A percentile compares a stretch with the other conserved stretches of the same genome.
phyloP scores from a whole-genome alignment of 2,329 filamentous ascomycete genomes.

The Arthroderma sp. region DNA sequence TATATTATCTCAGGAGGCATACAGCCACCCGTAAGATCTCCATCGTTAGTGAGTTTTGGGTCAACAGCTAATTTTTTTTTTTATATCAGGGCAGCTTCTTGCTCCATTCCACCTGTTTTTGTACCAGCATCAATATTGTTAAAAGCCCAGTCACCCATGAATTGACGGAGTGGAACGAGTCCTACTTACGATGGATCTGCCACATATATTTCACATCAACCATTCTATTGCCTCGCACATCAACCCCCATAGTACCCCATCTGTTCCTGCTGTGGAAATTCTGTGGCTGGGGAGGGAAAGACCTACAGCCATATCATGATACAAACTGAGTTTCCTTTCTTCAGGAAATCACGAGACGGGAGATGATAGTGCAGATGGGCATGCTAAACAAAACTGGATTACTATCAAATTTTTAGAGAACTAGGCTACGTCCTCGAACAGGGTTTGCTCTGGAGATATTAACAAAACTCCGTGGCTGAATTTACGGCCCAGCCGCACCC shows the following conservation, averaged over 20 bases:
- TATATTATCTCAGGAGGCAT: slow-evolving; percentile 89
- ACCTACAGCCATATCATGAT: slow-evolving; percentile 14
- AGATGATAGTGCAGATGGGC: slow-evolving; percentile 67
- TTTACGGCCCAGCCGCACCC: slow-evolving; percentile 74
- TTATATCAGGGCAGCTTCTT: slow-evolving; percentile 58
- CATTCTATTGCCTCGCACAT: slow-evolving; percentile 97
- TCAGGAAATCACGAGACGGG: slow-evolving; percentile 62
- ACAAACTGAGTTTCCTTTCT: slow-evolving; percentile 24
- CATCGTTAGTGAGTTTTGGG: not conserved
- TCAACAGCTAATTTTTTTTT: not conserved
- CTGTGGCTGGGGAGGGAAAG: slow-evolving; percentile 23
- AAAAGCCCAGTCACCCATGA: slow-evolving; percentile 67
- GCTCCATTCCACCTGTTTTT: slow-evolving; percentile 81
- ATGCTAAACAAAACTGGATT: slow-evolving; percentile 68
- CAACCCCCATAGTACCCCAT: slow-evolving; percentile 85
- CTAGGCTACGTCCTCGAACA: slow-evolving; percentile 71
- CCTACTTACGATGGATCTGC: slow-evolving; percentile 77
- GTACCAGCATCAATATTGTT: slow-evolving; percentile 64
- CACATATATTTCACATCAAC: slow-evolving; percentile 96
- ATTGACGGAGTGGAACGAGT: slow-evolving; percentile 71
- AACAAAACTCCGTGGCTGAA: slow-evolving; percentile 77
- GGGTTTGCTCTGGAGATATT: slow-evolving; percentile 83
- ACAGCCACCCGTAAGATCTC: slow-evolving; percentile 65
- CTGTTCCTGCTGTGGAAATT: slow-evolving; percentile 62
- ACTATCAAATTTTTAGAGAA: slow-evolving; percentile 66